Conservation (phyloP, 2,329 filamentous ascomycete genomes). For the Exophiala sp. region DNA sequence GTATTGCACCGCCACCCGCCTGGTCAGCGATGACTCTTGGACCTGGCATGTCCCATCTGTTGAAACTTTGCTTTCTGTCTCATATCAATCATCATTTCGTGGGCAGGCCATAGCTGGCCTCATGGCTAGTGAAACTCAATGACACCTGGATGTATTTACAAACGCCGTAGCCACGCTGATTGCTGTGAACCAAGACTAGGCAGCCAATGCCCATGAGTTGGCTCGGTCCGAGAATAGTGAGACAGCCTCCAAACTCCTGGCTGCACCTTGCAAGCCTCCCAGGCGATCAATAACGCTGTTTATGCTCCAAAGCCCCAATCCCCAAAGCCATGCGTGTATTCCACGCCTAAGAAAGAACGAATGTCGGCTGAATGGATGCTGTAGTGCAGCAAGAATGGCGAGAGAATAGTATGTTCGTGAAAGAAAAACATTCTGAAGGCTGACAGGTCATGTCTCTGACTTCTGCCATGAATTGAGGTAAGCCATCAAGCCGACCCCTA, state of each 20-base stretch:
- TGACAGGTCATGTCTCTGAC: conserved; percentile 40
- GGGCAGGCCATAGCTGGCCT: conserved; percentile 1
- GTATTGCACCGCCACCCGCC: too few relatives aligned
- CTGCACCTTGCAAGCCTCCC: background rate
- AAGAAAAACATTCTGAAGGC: conserved; percentile 3
- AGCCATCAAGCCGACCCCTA: conserved; percentile 79
- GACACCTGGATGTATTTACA: conserved; percentile 18
- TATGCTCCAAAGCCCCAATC: conserved; percentile 5
- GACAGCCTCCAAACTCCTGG: background rate
- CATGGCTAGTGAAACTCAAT: conserved; percentile 8
- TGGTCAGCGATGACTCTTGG: too few relatives aligned
- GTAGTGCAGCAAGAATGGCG: conserved; percentile 1
- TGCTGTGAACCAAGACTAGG: background rate
- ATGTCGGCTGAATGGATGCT: conserved; percentile 11
- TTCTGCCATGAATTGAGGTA: conserved; percentile 79
- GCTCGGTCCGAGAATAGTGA: background rate
- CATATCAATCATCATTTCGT: conserved; percentile 18
- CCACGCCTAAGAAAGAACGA: conserved; percentile 19
- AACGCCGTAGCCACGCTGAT: conserved; percentile 8
- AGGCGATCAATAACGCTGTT: background rate
- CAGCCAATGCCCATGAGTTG: background rate
- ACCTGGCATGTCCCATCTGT: too few relatives aligned
- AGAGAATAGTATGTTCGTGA: conserved; percentile 17
- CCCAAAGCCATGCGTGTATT: conserved; percentile 12
- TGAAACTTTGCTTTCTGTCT: conserved; percentile 1